Conservation (phyloP, 305 asterid species). For the Fraxinus xanthoxyloides region DNA sequence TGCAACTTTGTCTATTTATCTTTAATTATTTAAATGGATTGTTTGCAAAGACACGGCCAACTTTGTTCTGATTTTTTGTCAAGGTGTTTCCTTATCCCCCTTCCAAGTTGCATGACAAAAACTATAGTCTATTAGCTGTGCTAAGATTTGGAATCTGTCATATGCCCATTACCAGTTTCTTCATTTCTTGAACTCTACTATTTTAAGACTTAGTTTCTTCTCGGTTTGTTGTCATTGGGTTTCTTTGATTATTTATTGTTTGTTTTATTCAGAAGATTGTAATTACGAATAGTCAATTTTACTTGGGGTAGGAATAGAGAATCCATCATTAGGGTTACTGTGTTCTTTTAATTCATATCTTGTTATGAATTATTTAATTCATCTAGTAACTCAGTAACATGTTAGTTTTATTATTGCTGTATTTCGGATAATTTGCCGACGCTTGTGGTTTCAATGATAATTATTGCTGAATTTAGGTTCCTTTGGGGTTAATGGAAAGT, state of each 20-base stretch:
- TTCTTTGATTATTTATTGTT: slow-evolving; percentile 6
- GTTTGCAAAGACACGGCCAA: too few relatives aligned
- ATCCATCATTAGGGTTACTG: background rate
- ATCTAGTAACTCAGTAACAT: background rate
- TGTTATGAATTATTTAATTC: background rate
- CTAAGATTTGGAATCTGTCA: too few relatives aligned
- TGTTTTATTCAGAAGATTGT: background rate
- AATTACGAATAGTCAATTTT: background rate
- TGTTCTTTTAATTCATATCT: background rate
- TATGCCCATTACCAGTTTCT: too few relatives aligned
- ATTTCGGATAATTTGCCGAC: background rate
- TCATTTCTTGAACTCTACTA: too few relatives aligned
- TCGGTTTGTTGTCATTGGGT: background rate
- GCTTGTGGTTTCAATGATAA: background rate
- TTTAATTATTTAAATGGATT: too few relatives aligned
- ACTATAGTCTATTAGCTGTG: too few relatives aligned
- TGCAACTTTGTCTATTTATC: too few relatives aligned
- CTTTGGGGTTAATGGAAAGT: background rate
- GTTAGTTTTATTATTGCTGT: background rate
- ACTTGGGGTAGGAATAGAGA: background rate
- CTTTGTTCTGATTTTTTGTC: too few relatives aligned
- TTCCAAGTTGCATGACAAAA: too few relatives aligned
- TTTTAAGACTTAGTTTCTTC: too few relatives aligned
- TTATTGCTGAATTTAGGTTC: background rate
- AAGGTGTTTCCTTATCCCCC: too few relatives aligned